A percentile compares a stretch with the other conserved stretches of the same genome.
Evolutionary conservation across 139 green algal species (phyloP).

Genomic region (Chlorella vulgaris): DNA sequence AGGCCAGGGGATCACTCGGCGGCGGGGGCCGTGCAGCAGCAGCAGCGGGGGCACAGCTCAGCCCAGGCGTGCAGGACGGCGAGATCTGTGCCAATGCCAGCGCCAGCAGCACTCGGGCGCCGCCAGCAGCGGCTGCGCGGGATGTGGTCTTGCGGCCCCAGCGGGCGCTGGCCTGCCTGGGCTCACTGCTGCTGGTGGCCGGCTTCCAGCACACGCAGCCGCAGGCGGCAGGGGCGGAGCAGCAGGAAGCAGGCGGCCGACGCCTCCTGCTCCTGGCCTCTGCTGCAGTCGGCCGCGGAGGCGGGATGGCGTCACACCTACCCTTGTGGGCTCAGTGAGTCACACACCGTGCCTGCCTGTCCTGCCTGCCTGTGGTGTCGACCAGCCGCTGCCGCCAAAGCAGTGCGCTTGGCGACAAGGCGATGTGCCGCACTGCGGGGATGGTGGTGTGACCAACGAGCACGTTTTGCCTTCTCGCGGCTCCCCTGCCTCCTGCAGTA

Average conservation of each 20-base stretch:
- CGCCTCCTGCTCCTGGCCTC: constrained; percentile 1
- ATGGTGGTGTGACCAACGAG: too few species aligned
- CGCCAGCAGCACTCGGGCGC: neutral
- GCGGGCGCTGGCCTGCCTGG: constrained; percentile 36
- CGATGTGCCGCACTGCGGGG: too few species aligned
- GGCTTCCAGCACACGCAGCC: neutral
- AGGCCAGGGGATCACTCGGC: neutral
- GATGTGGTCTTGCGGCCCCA: constrained; percentile 32
- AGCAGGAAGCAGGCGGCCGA: neutral
- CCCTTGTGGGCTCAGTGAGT: constrained; percentile 20
- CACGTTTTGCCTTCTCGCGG: neutral
- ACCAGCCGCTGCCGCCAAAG: too few species aligned
- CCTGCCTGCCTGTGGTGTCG: too few species aligned
- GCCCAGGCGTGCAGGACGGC: too few species aligned
- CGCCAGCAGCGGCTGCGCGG: neutral
- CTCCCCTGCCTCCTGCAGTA: constrained; percentile 8
- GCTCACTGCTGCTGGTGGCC: constrained; percentile 27
- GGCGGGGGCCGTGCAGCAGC: neutral
- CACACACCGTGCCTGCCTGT: neutral
- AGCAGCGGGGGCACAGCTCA: neutral
- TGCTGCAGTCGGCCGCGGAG: neutral
- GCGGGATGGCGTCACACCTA: neutral
- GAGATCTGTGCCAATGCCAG: neutral
- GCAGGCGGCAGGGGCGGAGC: neutral
- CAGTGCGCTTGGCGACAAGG: too few species aligned